phyloP scores from a whole-genome alignment of 768 basidiomycete genomes.

The Mycena belliarum region DNA sequence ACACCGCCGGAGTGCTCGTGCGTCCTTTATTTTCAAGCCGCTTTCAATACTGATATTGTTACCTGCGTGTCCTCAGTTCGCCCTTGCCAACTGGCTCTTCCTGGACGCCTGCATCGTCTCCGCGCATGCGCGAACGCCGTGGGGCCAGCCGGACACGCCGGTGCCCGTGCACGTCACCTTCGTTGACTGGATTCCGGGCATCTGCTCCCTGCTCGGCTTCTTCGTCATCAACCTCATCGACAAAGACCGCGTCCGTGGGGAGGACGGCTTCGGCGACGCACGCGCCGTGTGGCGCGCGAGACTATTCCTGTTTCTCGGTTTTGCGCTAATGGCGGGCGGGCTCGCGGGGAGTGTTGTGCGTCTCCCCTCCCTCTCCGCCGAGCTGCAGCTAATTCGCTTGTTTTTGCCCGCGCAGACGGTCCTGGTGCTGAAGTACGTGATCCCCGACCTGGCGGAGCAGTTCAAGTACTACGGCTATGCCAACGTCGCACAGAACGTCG shows the following conservation, averaged over 20 bases:
- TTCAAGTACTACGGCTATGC: conserved; percentile 92
- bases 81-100: conserved; percentile 93
- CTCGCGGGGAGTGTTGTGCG: conserved; percentile 95
- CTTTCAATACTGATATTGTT: background rate
- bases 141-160: conserved; percentile 66
- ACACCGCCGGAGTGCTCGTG: conserved; percentile 90
- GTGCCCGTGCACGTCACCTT: conserved; percentile 77
- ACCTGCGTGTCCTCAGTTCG: conserved; percentile 67
- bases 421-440: conserved; percentile 86
- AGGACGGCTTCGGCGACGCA: conserved; percentile 79
- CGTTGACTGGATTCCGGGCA: conserved; percentile 96
- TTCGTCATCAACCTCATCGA: conserved; percentile 92
- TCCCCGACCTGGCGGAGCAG: conserved; percentile 69
- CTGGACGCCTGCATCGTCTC: conserved; percentile 92
- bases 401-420: conserved; percentile 65
- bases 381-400: background rate
- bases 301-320: conserved; percentile 89
- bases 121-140: conserved; percentile 78
- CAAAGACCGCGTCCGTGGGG: conserved; percentile 83
- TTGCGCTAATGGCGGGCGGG: conserved; percentile 97
- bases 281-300: conserved; percentile 90
- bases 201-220: conserved; percentile 91
- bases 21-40: conserved; percentile 36
- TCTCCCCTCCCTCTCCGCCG: conserved; percentile 21
- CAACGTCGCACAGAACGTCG: conserved; percentile 91